Conservation (phyloP, 257 asterid species). For the Nicotiana sylvestris region DNA sequence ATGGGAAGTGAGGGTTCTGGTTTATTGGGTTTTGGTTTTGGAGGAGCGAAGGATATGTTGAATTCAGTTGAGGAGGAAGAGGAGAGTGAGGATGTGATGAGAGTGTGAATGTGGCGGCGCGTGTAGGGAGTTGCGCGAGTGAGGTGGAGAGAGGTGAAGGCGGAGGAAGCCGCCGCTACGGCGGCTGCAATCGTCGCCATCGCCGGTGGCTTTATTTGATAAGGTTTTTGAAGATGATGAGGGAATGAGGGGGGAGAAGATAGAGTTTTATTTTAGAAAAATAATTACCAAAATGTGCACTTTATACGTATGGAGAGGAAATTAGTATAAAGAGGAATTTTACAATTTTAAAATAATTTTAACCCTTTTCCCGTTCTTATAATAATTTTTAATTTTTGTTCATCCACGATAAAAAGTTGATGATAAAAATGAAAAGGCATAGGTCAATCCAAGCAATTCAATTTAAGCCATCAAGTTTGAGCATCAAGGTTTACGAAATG, state of each 20-base stretch:
- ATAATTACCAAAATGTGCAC: too few species aligned
- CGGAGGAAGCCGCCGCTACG: slow-evolving; percentile 40
- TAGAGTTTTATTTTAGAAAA: too few species aligned
- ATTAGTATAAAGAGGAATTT: too few species aligned
- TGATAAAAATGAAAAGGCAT: too few species aligned
- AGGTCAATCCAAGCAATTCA: too few species aligned
- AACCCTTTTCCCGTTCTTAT: too few species aligned
- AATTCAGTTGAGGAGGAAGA: slow-evolving; percentile 49
- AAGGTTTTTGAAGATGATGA: slow-evolving; percentile 11
- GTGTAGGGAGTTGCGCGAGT: slow-evolving; percentile 21
- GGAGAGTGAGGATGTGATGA: slow-evolving; percentile 43
- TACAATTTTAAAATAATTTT: too few species aligned
- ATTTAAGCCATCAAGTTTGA: too few species aligned
- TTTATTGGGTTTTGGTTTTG: slow-evolving; percentile 36
- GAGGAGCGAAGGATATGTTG: slow-evolving; percentile 67
- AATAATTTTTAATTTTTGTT: too few species aligned
- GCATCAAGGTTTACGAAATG: too few species aligned
- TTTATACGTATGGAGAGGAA: too few species aligned
- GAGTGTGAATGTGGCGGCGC: slow-evolving; percentile 47
- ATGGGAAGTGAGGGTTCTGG: slow-evolving; percentile 16
- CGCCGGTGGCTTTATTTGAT: neutral
- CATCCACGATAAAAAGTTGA: too few species aligned
- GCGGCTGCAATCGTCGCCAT: slow-evolving; percentile 77
- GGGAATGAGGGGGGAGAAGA: neutral
- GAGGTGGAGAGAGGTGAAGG: slow-evolving; percentile 47